phyloP scores from a whole-genome alignment of 106 monocot species.

The Cymbidium sinense region DNA sequence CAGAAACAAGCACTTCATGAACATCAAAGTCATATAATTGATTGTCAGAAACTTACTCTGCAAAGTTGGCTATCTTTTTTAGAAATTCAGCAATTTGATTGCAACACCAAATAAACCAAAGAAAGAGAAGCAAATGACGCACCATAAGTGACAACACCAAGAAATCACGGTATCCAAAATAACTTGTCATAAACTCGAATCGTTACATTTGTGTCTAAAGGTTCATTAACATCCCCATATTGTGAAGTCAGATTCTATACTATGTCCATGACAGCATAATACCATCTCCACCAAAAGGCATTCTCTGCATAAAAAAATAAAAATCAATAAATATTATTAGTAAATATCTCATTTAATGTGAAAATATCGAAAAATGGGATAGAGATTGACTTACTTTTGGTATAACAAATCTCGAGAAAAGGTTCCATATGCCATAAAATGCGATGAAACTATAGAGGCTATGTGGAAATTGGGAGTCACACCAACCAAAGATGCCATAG shows the following conservation, averaged over 20 bases:
- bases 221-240: constrained; percentile 30
- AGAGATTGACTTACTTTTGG: constrained; percentile 21
- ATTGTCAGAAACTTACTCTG: constrained; percentile 7
- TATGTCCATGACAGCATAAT: constrained; percentile 48
- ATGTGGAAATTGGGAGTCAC: constrained; percentile 40
- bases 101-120: constrained; percentile 34
- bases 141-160: constrained; percentile 43
- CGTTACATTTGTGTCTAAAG: not conserved
- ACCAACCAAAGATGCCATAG: constrained; percentile 44
- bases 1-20: too few species aligned
- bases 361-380: not conserved
- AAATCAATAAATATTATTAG: not conserved
- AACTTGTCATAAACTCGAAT: constrained; percentile 31
- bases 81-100: constrained; percentile 47
- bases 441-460: constrained; percentile 33
- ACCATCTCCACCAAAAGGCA: constrained; percentile 55
- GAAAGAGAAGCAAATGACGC: constrained; percentile 36
- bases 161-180: constrained; percentile 43
- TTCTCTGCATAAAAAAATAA: constrained; percentile 19
- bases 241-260: constrained; percentile 50
- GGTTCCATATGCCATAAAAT: constrained; percentile 47
- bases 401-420: constrained; percentile 43
- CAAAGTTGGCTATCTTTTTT: constrained; percentile 25
- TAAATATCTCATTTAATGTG: not conserved
- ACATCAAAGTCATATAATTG: too few species aligned